A percentile compares a stretch with the other conserved stretches of the same genome.
These are phyloP conservation scores for Austroboletus eburneus DNA, from an alignment of 768 basidiomycete species.

Conservation along the genomic window DNA sequence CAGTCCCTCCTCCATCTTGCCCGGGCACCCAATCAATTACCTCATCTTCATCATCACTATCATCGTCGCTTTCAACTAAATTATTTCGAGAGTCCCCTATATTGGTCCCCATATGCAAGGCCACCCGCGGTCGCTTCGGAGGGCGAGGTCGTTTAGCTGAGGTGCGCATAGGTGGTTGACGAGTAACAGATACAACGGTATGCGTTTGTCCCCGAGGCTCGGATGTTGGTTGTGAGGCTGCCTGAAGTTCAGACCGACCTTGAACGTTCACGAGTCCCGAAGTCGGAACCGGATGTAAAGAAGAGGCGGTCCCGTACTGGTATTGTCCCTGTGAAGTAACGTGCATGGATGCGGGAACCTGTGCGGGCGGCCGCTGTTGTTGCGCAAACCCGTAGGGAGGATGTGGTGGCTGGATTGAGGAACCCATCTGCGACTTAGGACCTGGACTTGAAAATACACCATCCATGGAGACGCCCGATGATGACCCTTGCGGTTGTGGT, in stretches of 20 bases:
- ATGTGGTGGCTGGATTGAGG: constrained; percentile 1
- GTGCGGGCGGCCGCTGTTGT: constrained; percentile 12
- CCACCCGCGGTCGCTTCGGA: constrained; percentile 19
- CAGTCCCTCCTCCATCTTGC: background rate
- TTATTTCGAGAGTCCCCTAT: constrained; percentile 1
- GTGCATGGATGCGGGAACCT: background rate
- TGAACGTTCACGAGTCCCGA: constrained; percentile 1
- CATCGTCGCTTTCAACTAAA: constrained; percentile 24
- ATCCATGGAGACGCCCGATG: background rate
- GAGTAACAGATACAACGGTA: background rate
- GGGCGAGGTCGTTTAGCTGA: constrained; percentile 20
- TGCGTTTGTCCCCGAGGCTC: constrained; percentile 3
- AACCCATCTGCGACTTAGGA: constrained; percentile 1
- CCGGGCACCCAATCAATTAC: constrained; percentile 21
- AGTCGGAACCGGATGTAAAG: background rate
- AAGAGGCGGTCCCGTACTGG: constrained; percentile 1
- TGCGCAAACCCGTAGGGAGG: constrained; percentile 5
- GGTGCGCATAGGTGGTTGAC: constrained; percentile 2
- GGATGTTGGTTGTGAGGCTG: background rate
- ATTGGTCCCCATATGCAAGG: background rate
- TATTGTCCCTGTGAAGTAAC: constrained; percentile 10
- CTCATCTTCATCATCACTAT: constrained; percentile 31
- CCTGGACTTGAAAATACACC: background rate
- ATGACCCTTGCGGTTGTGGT: constrained; percentile 4
- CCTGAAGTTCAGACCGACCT: background rate